Base-by-base conservation (phyloP, 106 monocot genomes). In the Allium sativum region DNA sequence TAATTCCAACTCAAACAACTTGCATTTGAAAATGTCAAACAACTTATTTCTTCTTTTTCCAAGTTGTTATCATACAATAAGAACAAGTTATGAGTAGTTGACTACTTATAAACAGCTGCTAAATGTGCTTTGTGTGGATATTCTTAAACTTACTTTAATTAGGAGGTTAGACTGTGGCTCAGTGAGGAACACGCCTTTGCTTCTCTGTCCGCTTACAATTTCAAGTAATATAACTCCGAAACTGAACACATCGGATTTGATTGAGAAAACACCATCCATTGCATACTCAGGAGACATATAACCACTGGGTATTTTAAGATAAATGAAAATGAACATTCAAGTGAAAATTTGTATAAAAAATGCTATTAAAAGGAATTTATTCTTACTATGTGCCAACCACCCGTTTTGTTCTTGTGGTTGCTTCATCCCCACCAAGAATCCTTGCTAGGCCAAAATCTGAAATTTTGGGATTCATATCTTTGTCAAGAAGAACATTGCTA, bases 391-490 rank as follows among this genome's bases (percentile, higher is more conserved):
- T 72, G 0, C 72, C 72, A n/a, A 71, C 61, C 10, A 71, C 46
- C 44, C 45, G 65, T n/a, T 15, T 46, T 14, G 55, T 60, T 0
- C 18, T 67, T 55, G 21, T 44, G 16, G 59, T 48, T 16, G 59
- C 45, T 21, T 70, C 59, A 42, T 74, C 62, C 18, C 54, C 67
- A 12, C 55, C 62, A 19, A 74, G 56, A 19, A 74, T 74, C 48
- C 74, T 74, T 9, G 74, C 68, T 68, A 74, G 15, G 41, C 74
- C 68, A n/a, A 74, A 74, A 44, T 74, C 68, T 40, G 74, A 74
- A 3, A 74, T 74, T 40, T 74, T 74, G 3, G 74, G 74, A 11
- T 68, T 74, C 74, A 68, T 68, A 7, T 74, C 55, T 11, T 22
- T 46, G 42, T 74, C 74, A 6, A 68, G 57, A 47, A 68, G 68